Percentiles rank a stretch among this genome's conserved stretches.
Evolutionary conservation across 2,329 filamentous ascomycete genomes (phyloP).

Genomic region (Claviceps fusiformis): DNA sequence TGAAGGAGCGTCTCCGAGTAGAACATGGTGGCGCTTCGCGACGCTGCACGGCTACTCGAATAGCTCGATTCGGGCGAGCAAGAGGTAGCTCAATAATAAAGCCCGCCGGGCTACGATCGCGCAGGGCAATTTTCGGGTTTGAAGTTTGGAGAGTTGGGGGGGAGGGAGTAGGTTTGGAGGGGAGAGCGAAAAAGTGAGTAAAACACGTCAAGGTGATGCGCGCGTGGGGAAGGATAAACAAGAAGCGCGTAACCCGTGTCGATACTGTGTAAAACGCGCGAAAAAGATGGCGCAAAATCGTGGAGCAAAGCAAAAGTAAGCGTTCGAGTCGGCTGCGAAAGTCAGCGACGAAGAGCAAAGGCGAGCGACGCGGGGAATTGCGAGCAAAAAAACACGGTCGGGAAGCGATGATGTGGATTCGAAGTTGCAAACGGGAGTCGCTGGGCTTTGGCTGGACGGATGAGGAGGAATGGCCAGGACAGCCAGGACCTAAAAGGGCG

Average conservation of each 20-base stretch:
- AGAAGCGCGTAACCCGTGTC: conserved; percentile 16
- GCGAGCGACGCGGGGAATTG: conserved; percentile 9
- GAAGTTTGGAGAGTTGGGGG: neutral
- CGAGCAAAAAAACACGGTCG: conserved; percentile 1
- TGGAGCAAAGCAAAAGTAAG: conserved; percentile 14
- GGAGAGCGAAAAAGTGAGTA: conserved; percentile 12
- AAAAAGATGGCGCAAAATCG: conserved; percentile 15
- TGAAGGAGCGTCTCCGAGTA: conserved; percentile 92
- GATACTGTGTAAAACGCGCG: conserved; percentile 16
- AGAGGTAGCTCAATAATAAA: neutral
- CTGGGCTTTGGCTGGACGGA: neutral
- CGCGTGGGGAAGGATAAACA: conserved; percentile 20
- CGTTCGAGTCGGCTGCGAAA: conserved; percentile 10
- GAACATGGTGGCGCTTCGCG: conserved; percentile 56
- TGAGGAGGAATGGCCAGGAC: neutral
- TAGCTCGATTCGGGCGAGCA: conserved; percentile 10
- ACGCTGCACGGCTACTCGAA: conserved; percentile 15
- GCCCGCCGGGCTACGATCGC: neutral
- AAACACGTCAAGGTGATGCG: conserved; percentile 18
- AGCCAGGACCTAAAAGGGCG: conserved; percentile 19
- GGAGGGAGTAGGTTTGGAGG: conserved; percentile 1
- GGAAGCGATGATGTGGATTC: conserved; percentile 9
- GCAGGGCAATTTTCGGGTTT: conserved; percentile 6
- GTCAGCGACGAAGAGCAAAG: conserved; percentile 14
- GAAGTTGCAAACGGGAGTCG: conserved; percentile 4